Percentiles rank a stretch among this genome's conserved stretches.
Evolutionary conservation across 805 yeast species (phyloP).

Genomic region (Wickerhamiella spandovensis): DNA sequence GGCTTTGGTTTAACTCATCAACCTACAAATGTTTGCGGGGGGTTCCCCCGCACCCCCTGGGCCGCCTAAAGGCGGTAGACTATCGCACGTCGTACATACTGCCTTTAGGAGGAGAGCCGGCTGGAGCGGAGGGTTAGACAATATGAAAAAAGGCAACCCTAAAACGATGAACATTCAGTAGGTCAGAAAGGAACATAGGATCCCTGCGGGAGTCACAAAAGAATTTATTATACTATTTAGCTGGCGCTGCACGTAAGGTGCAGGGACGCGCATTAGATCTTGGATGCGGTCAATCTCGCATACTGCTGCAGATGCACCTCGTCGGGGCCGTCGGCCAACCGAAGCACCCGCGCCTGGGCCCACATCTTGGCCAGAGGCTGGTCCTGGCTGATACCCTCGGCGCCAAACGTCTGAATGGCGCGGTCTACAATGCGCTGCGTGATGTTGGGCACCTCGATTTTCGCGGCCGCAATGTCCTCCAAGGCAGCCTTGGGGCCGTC

Average conservation of each 20-base stretch:
- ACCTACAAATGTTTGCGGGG: no score
- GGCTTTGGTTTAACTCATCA: no score
- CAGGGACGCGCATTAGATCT: no score
- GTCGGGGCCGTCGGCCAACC: constrained; percentile 61
- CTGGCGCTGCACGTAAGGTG: background rate
- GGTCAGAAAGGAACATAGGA: no score
- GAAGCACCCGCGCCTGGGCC: constrained; percentile 38
- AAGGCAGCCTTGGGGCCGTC: constrained; percentile 41
- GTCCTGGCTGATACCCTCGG: constrained; percentile 51
- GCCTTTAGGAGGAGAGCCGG: no score
- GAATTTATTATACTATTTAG: background rate
- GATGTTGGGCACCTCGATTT: constrained; percentile 48
- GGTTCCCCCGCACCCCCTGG: no score
- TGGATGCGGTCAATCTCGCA: constrained; percentile 27
- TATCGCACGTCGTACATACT: no score
- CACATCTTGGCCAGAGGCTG: constrained; percentile 43
- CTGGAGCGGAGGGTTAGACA: no score
- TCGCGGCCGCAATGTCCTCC: constrained; percentile 47
- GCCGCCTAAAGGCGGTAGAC: no score
- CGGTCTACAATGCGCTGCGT: constrained; percentile 40
- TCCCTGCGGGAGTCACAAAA: no score
- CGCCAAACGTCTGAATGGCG: constrained; percentile 53
- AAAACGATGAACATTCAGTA: no score
- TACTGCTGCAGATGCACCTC: constrained; percentile 49
- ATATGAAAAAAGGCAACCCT: no score